Evolutionary conservation across 2,329 filamentous ascomycete genomes (phyloP).

Genomic region (Fusarium poae): DNA sequence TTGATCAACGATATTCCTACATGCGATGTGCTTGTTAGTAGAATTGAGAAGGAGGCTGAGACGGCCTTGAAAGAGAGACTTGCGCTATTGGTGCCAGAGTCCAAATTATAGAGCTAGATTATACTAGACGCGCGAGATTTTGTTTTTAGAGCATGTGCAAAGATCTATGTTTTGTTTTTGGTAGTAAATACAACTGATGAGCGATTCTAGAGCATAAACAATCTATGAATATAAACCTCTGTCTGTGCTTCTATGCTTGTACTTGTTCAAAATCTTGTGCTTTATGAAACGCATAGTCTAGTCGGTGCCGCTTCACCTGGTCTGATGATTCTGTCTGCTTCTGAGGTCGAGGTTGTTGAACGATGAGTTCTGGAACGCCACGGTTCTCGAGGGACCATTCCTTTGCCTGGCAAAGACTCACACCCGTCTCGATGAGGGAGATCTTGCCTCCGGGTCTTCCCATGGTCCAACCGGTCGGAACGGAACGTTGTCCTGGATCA

Average conservation of each 20-base stretch:
- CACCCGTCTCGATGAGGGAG: conserved; percentile 52
- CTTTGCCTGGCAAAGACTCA: conserved; percentile 45
- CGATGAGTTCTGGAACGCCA: conserved; percentile 46
- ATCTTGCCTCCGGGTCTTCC: conserved; percentile 40
- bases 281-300: conserved; percentile 44
- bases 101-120: conserved; percentile 66
- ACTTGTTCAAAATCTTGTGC: conserved; percentile 30
- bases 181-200: conserved; percentile 19
- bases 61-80: conserved; percentile 72
- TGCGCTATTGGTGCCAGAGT: conserved; percentile 65
- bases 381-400: conserved; percentile 40
- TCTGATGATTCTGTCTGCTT: conserved; percentile 12
- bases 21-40: conserved; percentile 74
- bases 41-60: conserved; percentile 84
- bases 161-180: background rate
- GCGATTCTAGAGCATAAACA: conserved; percentile 1
- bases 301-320: conserved; percentile 32
- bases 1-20: conserved; percentile 87
- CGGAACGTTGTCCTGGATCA: conserved; percentile 19
- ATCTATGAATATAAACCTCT: conserved; percentile 12
- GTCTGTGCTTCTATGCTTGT: conserved; percentile 1
- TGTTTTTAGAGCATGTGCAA: conserved; percentile 21
- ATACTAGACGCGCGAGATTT: conserved; percentile 19
- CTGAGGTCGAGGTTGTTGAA: conserved; percentile 32
- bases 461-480: conserved; percentile 47